A percentile compares a stretch with the other conserved stretches of the same genome.
These are phyloP conservation scores for Phytophthora podocarpi DNA, from an alignment of 352 stramenopile species.

Conservation along the genomic window DNA sequence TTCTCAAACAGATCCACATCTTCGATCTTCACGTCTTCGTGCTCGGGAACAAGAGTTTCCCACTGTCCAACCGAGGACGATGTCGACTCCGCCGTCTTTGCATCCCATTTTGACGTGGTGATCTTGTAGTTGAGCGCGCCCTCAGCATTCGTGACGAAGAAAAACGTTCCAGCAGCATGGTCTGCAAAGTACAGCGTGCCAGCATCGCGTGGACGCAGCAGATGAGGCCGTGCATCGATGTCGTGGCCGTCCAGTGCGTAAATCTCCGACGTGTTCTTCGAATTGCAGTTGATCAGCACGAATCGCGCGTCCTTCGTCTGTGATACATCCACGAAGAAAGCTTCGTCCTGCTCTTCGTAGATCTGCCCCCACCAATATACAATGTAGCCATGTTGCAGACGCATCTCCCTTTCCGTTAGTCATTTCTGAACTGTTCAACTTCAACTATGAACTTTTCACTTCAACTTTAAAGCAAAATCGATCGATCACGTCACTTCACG, in stretches of 20 bases:
- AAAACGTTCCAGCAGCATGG: slow-evolving; percentile 69
- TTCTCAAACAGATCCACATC: slow-evolving; percentile 88
- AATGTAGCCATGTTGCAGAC: slow-evolving; percentile 8
- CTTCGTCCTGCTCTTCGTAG: slow-evolving; percentile 76
- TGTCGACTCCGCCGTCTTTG: neutral
- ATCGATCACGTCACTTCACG: slow-evolving; percentile 19
- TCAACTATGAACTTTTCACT: slow-evolving; percentile 23
- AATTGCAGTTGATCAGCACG: slow-evolving; percentile 90
- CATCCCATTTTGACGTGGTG: slow-evolving; percentile 20
- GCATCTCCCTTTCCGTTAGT: slow-evolving; percentile 15
- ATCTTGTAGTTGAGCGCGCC: slow-evolving; percentile 83
- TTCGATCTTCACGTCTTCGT: slow-evolving; percentile 82
- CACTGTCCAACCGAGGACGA: slow-evolving; percentile 26
- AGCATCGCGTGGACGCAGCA: slow-evolving; percentile 54
- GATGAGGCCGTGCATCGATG: slow-evolving; percentile 30
- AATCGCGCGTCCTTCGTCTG: slow-evolving; percentile 82
- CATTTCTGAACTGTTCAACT: slow-evolving; percentile 21
- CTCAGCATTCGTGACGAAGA: slow-evolving; percentile 85
- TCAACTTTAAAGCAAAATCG: slow-evolving; percentile 12
- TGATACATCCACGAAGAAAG: slow-evolving; percentile 86
- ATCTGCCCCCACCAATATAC: slow-evolving; percentile 41
- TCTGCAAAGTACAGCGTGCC: slow-evolving; percentile 88
- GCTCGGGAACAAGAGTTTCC: slow-evolving; percentile 58
- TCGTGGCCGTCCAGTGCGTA: slow-evolving; percentile 47
- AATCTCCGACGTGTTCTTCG: slow-evolving; percentile 88